Evolutionary conservation across 2,329 filamentous ascomycete genomes (phyloP).

Genomic region (Epichloe sp.): DNA sequence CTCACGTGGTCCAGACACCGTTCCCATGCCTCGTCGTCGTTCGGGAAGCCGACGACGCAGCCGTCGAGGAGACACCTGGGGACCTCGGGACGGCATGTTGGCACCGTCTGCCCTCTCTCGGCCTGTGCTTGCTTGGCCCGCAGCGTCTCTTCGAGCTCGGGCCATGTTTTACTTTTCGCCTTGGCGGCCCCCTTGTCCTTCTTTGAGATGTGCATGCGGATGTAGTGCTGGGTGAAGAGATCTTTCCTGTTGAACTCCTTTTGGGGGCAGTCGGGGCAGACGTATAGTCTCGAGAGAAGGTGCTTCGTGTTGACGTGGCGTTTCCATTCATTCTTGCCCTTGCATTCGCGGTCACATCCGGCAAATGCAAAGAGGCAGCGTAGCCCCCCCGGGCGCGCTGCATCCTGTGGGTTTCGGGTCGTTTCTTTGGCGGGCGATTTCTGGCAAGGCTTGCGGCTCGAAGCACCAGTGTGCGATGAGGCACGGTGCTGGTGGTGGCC

Average conservation of each 20-base stretch:
- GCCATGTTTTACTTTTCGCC: constrained; percentile 17
- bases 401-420: not conserved
- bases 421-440: not conserved
- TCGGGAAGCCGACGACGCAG: constrained; percentile 46
- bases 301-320: constrained; percentile 75
- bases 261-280: constrained; percentile 54
- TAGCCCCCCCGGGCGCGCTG: constrained; percentile 29
- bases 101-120: not conserved
- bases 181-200: constrained; percentile 24
- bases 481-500: too few species aligned
- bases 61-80: constrained; percentile 49
- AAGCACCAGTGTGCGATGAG: too few species aligned
- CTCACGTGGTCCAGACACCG: constrained; percentile 80
- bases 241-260: constrained; percentile 75
- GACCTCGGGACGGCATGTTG: constrained; percentile 35
- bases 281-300: constrained; percentile 59
- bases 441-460: not conserved
- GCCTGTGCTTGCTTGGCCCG: not conserved
- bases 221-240: constrained; percentile 76
- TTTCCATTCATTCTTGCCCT: constrained; percentile 91
- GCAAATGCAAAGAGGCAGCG: constrained; percentile 68
- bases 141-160: constrained; percentile 41
- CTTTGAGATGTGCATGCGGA: constrained; percentile 59
- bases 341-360: constrained; percentile 60
- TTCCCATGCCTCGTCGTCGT: constrained; percentile 58